Percentiles rank a stretch among this genome's conserved stretches.
Conservation (phyloP, 257 asterid genomes). For the Scutellaria minor region DNA sequence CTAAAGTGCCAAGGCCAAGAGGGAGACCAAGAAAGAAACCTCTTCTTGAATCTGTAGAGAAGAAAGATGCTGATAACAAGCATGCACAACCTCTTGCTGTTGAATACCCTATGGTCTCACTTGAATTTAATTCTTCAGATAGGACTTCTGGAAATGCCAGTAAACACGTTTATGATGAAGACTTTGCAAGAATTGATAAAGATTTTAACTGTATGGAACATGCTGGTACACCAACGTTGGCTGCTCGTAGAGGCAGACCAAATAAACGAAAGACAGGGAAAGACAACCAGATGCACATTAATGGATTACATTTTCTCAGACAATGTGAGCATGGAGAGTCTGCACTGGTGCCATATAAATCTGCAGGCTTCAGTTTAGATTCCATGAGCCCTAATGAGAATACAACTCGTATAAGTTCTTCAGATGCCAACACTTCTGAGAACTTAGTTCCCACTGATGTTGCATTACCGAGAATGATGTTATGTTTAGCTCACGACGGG, state of each 20-base stretch:
- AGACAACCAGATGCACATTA: slow-evolving; percentile 34
- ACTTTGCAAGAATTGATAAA: slow-evolving; percentile 28
- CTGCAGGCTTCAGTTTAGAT: slow-evolving; percentile 36
- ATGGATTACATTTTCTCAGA: slow-evolving; percentile 36
- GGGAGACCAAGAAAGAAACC: slow-evolving; percentile 57
- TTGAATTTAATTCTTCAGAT: slow-evolving; percentile 27
- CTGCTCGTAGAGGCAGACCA: slow-evolving; percentile 38
- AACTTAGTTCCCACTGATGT: slow-evolving; percentile 56
- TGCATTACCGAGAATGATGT: slow-evolving; percentile 81
- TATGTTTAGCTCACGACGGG: slow-evolving; percentile 94
- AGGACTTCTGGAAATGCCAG: slow-evolving; percentile 32
- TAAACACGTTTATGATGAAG: slow-evolving; percentile 30
- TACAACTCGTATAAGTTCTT: slow-evolving; percentile 27
- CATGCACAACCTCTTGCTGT: slow-evolving; percentile 40
- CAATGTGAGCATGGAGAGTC: slow-evolving; percentile 44
- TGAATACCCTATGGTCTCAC: slow-evolving; percentile 41
- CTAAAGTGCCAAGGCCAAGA: slow-evolving; percentile 43
- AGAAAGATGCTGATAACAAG: slow-evolving; percentile 34
- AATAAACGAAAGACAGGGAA: slow-evolving; percentile 41
- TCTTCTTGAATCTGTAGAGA: slow-evolving; percentile 39
- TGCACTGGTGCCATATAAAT: slow-evolving; percentile 34
- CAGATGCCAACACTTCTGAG: slow-evolving; percentile 36
- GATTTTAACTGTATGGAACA: slow-evolving; percentile 32
- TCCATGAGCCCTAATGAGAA: slow-evolving; percentile 38
- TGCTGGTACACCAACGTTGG: slow-evolving; percentile 28